phyloP scores from a whole-genome alignment of 2,329 filamentous ascomycete genomes.

The Aspergillus proliferans region DNA sequence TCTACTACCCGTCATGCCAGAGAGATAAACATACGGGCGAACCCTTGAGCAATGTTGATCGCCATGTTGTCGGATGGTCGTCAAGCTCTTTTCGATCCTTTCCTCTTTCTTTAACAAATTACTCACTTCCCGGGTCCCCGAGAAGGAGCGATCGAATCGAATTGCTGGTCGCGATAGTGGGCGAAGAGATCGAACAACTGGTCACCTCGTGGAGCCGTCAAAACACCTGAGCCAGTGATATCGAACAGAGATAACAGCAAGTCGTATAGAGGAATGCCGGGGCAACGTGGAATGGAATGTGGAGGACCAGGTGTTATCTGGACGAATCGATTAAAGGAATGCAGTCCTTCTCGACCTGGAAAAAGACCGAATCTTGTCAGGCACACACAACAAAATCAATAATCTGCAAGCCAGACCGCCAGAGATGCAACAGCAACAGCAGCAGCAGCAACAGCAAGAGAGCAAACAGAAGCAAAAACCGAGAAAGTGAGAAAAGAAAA shows the following conservation, averaged over 20 bases:
- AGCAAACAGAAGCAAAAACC: slow-evolving; percentile 4
- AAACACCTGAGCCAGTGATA: background rate
- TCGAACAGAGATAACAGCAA: background rate
- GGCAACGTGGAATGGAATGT: slow-evolving; percentile 21
- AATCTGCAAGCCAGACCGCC: background rate
- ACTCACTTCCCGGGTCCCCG: slow-evolving; percentile 37
- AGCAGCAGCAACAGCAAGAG: background rate
- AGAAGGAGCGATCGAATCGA: slow-evolving; percentile 27
- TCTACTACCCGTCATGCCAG: background rate
- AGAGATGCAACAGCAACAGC: background rate
- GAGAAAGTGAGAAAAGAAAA: slow-evolving; percentile 21
- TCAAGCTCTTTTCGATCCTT: slow-evolving; percentile 7
- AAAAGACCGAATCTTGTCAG: slow-evolving; percentile 1
- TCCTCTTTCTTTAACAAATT: slow-evolving; percentile 6
- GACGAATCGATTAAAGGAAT: slow-evolving; percentile 10
- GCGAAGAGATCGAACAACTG: background rate
- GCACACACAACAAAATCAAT: background rate
- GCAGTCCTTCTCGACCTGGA: background rate
- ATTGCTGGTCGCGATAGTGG: background rate
- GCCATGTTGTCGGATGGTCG: slow-evolving; percentile 20
- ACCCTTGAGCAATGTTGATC: slow-evolving; percentile 24
- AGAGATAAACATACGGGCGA: slow-evolving; percentile 27
- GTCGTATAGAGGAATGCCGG: background rate
- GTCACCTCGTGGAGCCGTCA: background rate
- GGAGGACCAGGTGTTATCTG: slow-evolving; percentile 3